Conservation (phyloP, 169 alveolate species). For the Miamiensis avidus region DNA sequence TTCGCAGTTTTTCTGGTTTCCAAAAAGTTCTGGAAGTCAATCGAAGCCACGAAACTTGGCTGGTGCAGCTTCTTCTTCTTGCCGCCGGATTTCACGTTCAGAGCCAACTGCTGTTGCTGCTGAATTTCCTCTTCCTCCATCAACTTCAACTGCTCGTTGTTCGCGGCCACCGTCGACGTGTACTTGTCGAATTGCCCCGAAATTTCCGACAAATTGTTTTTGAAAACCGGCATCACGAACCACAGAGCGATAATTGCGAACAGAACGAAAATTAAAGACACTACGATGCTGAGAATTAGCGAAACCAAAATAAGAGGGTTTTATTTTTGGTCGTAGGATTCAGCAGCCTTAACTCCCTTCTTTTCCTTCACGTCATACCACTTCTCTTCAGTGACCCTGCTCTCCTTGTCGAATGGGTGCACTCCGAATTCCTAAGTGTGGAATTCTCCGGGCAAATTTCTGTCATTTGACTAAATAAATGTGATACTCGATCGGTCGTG, state of each 20-base stretch:
- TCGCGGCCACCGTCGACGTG: not conserved
- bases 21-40: not conserved
- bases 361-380: not conserved
- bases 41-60: not conserved
- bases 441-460: not conserved
- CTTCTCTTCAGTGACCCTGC: not conserved
- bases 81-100: not conserved
- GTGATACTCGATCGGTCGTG: not conserved
- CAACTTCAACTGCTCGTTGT: not conserved
- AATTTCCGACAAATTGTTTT: not conserved
- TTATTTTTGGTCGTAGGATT: not conserved
- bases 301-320: not conserved
- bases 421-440: not conserved
- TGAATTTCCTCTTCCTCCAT: not conserved
- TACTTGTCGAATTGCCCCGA: not conserved
- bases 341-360: not conserved
- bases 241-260: not conserved
- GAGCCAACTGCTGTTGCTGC: not conserved
- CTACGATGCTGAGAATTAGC: not conserved
- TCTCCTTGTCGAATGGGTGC: not conserved
- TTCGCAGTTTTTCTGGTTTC: not conserved
- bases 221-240: not conserved
- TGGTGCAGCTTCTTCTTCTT: not conserved
- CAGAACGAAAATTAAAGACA: not conserved
- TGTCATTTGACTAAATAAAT: not conserved